These are phyloP conservation scores for Fusarium xylarioides DNA, from an alignment of 2,329 filamentous ascomycete genomes.

Conservation along the genomic window DNA sequence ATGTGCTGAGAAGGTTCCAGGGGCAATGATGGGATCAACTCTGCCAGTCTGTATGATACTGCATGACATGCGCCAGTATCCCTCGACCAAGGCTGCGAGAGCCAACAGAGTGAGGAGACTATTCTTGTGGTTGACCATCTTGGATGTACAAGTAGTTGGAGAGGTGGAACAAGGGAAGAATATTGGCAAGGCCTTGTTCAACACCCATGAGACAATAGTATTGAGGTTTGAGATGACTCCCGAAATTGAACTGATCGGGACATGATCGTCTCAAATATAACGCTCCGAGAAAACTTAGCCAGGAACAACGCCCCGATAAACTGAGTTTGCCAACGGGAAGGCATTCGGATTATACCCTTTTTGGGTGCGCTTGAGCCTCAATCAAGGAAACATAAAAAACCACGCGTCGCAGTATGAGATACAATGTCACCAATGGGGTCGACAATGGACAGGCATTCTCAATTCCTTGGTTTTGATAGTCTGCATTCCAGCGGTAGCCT, in stretches of 20 bases:
- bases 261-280: conserved; percentile 26
- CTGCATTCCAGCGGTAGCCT: conserved; percentile 18
- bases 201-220: not conserved
- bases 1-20: conserved; percentile 32
- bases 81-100: conserved; percentile 19
- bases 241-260: not conserved
- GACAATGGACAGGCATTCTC: not conserved
- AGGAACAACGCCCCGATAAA: not conserved
- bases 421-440: conserved; percentile 2
- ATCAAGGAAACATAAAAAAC: conserved; percentile 5
- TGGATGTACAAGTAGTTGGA: not conserved
- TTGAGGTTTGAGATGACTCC: not conserved
- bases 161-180: conserved; percentile 8
- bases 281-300: not conserved
- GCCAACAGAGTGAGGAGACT: conserved; percentile 15
- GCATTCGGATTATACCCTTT: conserved; percentile 3
- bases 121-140: conserved; percentile 19
- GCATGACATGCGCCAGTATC: conserved; percentile 39
- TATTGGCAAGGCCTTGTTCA: conserved; percentile 12
- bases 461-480: conserved; percentile 11
- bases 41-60: conserved; percentile 36
- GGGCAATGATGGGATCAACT: conserved; percentile 34
- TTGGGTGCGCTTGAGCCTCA: not conserved
- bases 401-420: conserved; percentile 1
- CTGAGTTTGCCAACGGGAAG: not conserved